Percentiles rank a stretch among this genome's conserved stretches.
Conservation (phyloP, 2,329 filamentous ascomycete genomes). For the Ophiostoma triangulosporum region DNA sequence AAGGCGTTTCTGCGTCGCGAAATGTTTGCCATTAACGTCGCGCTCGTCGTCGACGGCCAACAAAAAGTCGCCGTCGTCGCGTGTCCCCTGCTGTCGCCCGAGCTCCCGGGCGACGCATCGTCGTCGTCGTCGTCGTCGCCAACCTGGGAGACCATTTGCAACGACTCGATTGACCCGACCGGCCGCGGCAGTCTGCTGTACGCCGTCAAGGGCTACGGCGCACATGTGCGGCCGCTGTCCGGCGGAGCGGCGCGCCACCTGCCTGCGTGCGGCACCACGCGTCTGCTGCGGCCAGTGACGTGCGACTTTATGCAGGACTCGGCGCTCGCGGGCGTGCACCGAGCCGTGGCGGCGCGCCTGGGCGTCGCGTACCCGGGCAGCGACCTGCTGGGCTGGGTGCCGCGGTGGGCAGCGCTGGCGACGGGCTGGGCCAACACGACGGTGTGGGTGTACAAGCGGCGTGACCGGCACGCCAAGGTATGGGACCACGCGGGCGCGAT, state of each 20-base stretch:
- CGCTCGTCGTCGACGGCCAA: slow-evolving; percentile 34
- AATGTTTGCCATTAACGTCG: slow-evolving; percentile 45
- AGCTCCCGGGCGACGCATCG: slow-evolving; percentile 22
- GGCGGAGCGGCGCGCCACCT: slow-evolving; percentile 4
- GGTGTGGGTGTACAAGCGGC: slow-evolving; percentile 41
- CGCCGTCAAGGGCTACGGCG: slow-evolving; percentile 34
- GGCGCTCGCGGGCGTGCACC: slow-evolving; percentile 33
- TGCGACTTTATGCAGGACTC: slow-evolving; percentile 34
- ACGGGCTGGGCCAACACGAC: slow-evolving; percentile 39
- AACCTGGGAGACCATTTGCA: slow-evolving; percentile 29
- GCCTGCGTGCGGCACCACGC: background rate
- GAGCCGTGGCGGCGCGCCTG: slow-evolving; percentile 28
- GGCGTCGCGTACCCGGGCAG: slow-evolving; percentile 31
- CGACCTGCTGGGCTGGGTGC: slow-evolving; percentile 43
- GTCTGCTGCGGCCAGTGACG: slow-evolving; percentile 30
- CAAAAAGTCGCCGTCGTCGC: slow-evolving; percentile 38
- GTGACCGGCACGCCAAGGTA: slow-evolving; percentile 36
- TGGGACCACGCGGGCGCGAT: slow-evolving; percentile 50
- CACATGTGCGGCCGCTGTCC: slow-evolving; percentile 30
- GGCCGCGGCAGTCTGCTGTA: slow-evolving; percentile 37
- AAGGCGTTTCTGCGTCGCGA: slow-evolving; percentile 40
- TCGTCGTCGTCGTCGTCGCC: slow-evolving; percentile 28
- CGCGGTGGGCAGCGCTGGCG: slow-evolving; percentile 39
- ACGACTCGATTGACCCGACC: slow-evolving; percentile 29
- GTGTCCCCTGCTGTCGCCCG: slow-evolving; percentile 26